Evolutionary conservation across 352 stramenopile species (phyloP), one percentile per base, ranked within the genome.

Genomic region (Phytopythium litorale): DNA sequence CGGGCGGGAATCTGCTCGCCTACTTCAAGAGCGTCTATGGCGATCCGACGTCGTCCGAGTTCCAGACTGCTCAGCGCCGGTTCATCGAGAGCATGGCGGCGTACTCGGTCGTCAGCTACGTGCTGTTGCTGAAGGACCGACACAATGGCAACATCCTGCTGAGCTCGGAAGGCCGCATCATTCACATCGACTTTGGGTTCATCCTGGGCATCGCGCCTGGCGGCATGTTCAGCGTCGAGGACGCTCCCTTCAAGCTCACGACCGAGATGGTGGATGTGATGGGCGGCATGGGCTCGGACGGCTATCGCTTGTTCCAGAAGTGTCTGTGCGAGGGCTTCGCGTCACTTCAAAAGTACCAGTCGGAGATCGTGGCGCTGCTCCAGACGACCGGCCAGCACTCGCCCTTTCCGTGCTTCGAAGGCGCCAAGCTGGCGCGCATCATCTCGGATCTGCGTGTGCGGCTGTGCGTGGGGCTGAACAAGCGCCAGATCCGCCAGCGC

Each of bases 151-250:
- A 99, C 74, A 98, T 99, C 32, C 89, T 99, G 79, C 91, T 99
- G 55, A 96, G 97, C 71, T 94, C 84, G 4, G 78, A 94, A 40
- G 97, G 97, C 8, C 94, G 97, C 65, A 78, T 99, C 40, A 97
- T 99, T 64, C 96, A 99, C 78, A 99, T 99, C 70, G 97, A 99
- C 70, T 99, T 99, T 78, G 97, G 97, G 12, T 99, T 99, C 74
- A 97, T 99, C 43, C 87, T 99, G 59, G 96, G 95, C 16, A 98
- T 98, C 73, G 96, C 91, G n/a, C 97, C 97, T 15, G 97, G 97
- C 53, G 94, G 98, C 23, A 96, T 98, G 72, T 99, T 99, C 61
- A 97, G 83, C 42, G 84, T 99, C 15, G 97, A 99, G 75, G 92
- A 97, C 55, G 96, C 97, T 19, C 97, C 97, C n/a, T 99, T 99